phyloP scores from a whole-genome alignment of 2,329 filamentous ascomycete species.

The Fusarium torreyae region DNA sequence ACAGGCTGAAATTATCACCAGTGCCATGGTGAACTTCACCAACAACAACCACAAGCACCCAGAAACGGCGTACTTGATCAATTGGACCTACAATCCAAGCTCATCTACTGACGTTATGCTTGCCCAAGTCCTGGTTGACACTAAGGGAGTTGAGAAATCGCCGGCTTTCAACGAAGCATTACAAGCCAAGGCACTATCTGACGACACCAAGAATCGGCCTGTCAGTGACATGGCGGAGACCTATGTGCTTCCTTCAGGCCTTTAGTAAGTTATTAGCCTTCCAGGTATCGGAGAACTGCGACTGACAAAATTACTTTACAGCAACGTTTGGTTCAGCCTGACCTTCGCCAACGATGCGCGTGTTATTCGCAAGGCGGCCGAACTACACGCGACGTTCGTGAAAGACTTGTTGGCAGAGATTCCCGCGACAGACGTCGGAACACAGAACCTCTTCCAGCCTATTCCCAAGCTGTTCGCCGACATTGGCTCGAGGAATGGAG shows the following conservation, averaged over 20 bases:
- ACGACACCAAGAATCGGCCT: conserved; percentile 32
- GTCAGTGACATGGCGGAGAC: conserved; percentile 26
- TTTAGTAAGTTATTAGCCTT: conserved; percentile 27
- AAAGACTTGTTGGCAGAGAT: conserved; percentile 47
- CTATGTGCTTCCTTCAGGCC: conserved; percentile 39
- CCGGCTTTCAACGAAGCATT: conserved; percentile 47
- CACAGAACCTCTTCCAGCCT: conserved; percentile 53
- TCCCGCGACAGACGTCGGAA: conserved; percentile 45
- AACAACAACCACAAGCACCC: conserved; percentile 39
- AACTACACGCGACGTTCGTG: conserved; percentile 48
- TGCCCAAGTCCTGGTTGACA: conserved; percentile 37
- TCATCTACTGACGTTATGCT: conserved; percentile 32
- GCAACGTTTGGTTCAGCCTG: conserved; percentile 39
- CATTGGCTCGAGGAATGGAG: conserved; percentile 45
- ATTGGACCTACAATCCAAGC: conserved; percentile 38
- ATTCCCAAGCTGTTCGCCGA: conserved; percentile 47
- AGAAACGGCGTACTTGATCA: conserved; percentile 38
- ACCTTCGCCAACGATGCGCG: conserved; percentile 46
- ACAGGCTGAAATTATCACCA: conserved; percentile 23
- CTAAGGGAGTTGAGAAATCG: conserved; percentile 39
- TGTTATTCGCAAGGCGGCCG: conserved; percentile 51
- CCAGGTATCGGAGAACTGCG: neutral
- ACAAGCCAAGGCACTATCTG: conserved; percentile 36
- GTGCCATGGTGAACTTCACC: conserved; percentile 37
- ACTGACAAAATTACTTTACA: neutral